Percentiles rank a stretch among this genome's conserved stretches.
Evolutionary conservation across 1,284 basidiomycete genomes (phyloP).

Genomic region (Athelia psychrophila): DNA sequence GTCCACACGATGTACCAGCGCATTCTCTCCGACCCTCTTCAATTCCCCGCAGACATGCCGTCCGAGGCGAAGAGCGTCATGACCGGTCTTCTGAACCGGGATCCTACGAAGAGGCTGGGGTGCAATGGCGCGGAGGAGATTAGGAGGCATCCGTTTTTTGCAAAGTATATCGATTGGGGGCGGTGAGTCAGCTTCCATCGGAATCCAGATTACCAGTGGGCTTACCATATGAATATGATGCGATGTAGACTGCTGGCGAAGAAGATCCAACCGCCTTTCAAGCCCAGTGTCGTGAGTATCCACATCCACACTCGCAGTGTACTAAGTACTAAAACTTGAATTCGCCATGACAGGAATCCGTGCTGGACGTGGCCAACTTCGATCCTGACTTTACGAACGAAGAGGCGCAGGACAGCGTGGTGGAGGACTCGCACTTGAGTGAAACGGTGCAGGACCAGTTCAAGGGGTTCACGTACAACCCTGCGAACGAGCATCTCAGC

Average conservation of each 20-base stretch:
- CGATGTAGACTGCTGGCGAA: slow-evolving; percentile 74
- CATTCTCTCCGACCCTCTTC: slow-evolving; percentile 92
- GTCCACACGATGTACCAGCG: slow-evolving; percentile 98
- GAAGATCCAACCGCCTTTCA: slow-evolving; percentile 98
- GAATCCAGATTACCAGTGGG: no score
- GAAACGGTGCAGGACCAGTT: slow-evolving; percentile 97
- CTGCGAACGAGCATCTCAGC: slow-evolving; percentile 75
- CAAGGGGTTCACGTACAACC: slow-evolving; percentile 76
- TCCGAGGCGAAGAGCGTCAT: slow-evolving; percentile 89
- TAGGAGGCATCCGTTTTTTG: slow-evolving; percentile 95
- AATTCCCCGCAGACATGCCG: slow-evolving; percentile 91
- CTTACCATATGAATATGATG: no score
- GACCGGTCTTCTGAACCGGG: slow-evolving; percentile 84
- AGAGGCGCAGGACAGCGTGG: slow-evolving; percentile 90
- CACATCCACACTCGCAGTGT: background rate
- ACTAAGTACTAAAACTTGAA: slow-evolving; percentile 4
- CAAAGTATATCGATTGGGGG: slow-evolving; percentile 92
- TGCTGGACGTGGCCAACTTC: slow-evolving; percentile 86
- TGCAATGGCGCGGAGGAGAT: slow-evolving; percentile 96
- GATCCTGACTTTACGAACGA: slow-evolving; percentile 95
- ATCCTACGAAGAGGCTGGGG: slow-evolving; percentile 84
- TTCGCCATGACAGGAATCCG: slow-evolving; percentile 55
- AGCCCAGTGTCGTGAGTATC: slow-evolving; percentile 92
- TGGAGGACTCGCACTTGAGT: slow-evolving; percentile 87
- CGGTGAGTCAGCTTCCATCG: slow-evolving; percentile 41